Evolutionary conservation across 441 rosid species (phyloP), one percentile per base, ranked within the genome.

Genomic region (Breynia disticha): DNA sequence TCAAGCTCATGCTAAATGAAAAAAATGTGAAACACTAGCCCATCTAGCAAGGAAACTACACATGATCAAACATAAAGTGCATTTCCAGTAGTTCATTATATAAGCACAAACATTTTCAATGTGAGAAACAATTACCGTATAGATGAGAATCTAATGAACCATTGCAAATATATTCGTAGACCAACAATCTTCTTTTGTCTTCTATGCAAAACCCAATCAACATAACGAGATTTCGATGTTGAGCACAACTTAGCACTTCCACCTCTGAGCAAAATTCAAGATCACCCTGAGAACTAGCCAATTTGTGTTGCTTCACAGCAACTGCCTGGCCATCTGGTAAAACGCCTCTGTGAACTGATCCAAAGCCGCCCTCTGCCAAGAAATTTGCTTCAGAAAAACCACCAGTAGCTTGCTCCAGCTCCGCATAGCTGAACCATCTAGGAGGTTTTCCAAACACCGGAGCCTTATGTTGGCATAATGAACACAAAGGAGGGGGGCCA

Each of bases 341-440:
- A 14, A 80, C 78, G 41, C 99, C 99, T 47, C 99, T 81, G 64
- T 93, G 90, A 65, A 93, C 99, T 54, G 99, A 93, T 55, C 99
- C 99, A 77, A 79, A 93, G 19, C 99, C 97, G 64, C 99, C 99
- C 64, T 89, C 97, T 38, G 99, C 97, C 81, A 93, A 79, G 84
- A 93, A 93, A 72, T 93, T 93, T 63, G 83, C 90, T 60, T 77
- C 77, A 19, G 96, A 89, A 75, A 93, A 93, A 67, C 93, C 90
- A 65, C 84, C 87, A 15, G 99, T 94, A 47, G 99, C 97, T 66
- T 83, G 83, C 69, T 89, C 99, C 72, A 94, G 61, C 68, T 94
- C 97, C 1, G 93, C 76, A 52, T 80, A 94, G 56, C 86, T 72
- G 73, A 94, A 94, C 87, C 95, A 83, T 75, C 89, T 81, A 1